phyloP scores from a whole-genome alignment of 2,329 filamentous ascomycete species.

The Hortaea sp. region DNA sequence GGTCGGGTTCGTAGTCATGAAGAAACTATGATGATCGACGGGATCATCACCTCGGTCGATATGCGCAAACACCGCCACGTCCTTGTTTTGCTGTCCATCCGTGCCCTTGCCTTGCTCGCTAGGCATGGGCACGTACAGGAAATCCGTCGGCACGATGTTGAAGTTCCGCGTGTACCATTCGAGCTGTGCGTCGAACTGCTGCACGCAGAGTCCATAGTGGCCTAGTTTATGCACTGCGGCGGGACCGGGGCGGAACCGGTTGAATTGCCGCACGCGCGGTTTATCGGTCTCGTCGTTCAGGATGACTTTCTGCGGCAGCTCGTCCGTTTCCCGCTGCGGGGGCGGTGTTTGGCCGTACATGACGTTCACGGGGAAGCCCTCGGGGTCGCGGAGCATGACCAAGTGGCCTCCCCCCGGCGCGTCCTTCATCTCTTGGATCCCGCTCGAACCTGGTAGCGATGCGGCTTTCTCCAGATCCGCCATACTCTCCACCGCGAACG shows the following conservation, averaged over 20 bases:
- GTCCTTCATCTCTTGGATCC: constrained; percentile 25
- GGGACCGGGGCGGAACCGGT: constrained; percentile 36
- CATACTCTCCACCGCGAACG: constrained; percentile 33
- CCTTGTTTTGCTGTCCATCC: constrained; percentile 9
- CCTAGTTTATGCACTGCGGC: constrained; percentile 41
- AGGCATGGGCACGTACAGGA: constrained; percentile 18
- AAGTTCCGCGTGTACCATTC: constrained; percentile 35
- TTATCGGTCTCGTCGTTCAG: constrained; percentile 30
- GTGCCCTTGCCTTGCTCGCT: constrained; percentile 3
- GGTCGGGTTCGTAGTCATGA: constrained; percentile 32
- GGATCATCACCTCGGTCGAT: constrained; percentile 42
- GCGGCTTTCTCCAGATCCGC: constrained; percentile 33
- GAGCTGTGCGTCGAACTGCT: constrained; percentile 24
- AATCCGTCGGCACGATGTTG: constrained; percentile 39
- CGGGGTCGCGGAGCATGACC: constrained; percentile 29
- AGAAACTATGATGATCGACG: constrained; percentile 48
- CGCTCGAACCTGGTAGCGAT: constrained; percentile 20
- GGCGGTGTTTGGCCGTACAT: constrained; percentile 28
- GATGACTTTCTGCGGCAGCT: constrained; percentile 24
- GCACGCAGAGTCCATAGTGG: constrained; percentile 34
- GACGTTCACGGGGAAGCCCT: constrained; percentile 32
- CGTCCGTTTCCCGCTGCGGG: constrained; percentile 5
- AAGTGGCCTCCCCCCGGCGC: constrained; percentile 32
- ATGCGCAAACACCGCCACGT: constrained; percentile 37
- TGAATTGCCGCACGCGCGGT: constrained; percentile 29